Conservation (phyloP, 208 protist species). For the Trypanosoma caninum region DNA sequence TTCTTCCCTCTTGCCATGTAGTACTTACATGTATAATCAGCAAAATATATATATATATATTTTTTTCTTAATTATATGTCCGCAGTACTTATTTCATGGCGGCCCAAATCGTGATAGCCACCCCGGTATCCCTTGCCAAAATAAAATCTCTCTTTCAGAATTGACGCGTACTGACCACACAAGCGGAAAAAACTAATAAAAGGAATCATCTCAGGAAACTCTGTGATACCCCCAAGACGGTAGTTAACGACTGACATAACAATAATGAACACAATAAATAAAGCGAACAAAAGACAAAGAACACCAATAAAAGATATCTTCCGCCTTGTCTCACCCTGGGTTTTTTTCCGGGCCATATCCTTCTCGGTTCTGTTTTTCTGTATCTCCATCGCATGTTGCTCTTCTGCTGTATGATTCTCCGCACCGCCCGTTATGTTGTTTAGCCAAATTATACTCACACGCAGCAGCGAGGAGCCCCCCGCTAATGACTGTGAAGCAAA, state of each 20-base stretch:
- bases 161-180: constrained; percentile 16
- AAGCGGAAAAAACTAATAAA: constrained; percentile 38
- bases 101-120: constrained; percentile 19
- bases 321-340: neutral
- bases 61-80: constrained; percentile 17
- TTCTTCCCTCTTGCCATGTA: too few species aligned
- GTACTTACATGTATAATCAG: too few species aligned
- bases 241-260: constrained; percentile 61
- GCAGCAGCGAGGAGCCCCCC: neutral
- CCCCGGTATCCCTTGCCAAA: constrained; percentile 1
- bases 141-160: neutral
- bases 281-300: constrained; percentile 26
- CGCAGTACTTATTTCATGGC: constrained; percentile 21
- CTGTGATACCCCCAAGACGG: constrained; percentile 33
- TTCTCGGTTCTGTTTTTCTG: constrained; percentile 11
- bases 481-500: constrained; percentile 8
- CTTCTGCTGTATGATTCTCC: neutral
- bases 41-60: neutral
- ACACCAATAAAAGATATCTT: constrained; percentile 4
- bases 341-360: neutral
- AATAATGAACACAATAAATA: constrained; percentile 36
- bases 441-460: constrained; percentile 19
- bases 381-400: neutral
- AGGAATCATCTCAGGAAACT: constrained; percentile 77
- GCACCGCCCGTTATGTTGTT: neutral